Percentiles rank a stretch among this genome's conserved stretches.
Conservation (phyloP, 1,284 basidiomycete genomes). For the Cutaneotrichosporon sp. region DNA sequence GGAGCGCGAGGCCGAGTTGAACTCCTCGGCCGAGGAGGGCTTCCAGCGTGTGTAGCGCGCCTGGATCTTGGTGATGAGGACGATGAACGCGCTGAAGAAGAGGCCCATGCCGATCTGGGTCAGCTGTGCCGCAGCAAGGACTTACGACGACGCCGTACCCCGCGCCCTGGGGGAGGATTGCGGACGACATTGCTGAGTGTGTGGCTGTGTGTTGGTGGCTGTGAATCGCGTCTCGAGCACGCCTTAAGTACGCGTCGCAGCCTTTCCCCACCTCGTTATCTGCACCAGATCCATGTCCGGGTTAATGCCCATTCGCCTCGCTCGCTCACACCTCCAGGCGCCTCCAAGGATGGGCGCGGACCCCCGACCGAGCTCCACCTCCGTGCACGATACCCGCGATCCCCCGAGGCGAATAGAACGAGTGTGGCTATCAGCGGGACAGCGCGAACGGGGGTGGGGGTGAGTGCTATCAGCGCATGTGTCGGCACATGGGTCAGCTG, state of each 20-base stretch:
- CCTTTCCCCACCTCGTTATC: background rate
- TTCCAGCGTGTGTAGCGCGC: conserved; percentile 46
- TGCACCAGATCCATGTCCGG: background rate
- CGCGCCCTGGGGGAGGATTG: conserved; percentile 58
- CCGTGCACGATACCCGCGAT: too few relatives aligned
- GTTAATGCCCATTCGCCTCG: background rate
- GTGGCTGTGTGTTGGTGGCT: background rate
- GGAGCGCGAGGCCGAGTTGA: conserved; percentile 68
- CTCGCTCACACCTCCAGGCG: background rate
- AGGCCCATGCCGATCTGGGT: conserved; percentile 67
- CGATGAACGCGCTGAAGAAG: conserved; percentile 79
- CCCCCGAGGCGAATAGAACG: too few relatives aligned
- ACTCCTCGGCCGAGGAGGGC: conserved; percentile 64
- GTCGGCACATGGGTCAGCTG: background rate
- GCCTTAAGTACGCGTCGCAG: too few relatives aligned
- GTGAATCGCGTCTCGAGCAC: too few relatives aligned
- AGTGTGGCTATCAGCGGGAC: too few relatives aligned
- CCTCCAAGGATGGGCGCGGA: background rate
- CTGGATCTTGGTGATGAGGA: conserved; percentile 45
- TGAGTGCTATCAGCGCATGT: background rate
- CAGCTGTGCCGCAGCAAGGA: conserved; percentile 19
- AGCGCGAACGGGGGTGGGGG: background rate
- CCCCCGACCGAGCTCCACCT: background rate
- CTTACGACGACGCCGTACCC: conserved; percentile 79
- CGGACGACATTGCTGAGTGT: background rate